These are phyloP conservation scores for Aspergillus calidoustus DNA, from an alignment of 2,329 filamentous ascomycete species.

Conservation along the genomic window DNA sequence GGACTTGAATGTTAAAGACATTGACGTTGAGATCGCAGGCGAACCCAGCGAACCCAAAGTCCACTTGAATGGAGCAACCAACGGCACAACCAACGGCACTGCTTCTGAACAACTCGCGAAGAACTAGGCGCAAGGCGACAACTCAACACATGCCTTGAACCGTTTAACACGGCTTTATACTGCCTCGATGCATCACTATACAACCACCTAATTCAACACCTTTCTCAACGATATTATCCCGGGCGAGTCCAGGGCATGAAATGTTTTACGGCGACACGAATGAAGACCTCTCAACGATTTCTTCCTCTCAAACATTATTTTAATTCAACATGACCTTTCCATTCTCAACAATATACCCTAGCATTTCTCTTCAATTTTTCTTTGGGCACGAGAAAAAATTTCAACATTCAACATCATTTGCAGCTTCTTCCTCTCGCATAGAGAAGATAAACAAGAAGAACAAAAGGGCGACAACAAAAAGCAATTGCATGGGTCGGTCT, in stretches of 20 bases:
- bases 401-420: constrained; percentile 27
- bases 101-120: constrained; percentile 23
- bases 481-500: constrained; percentile 14
- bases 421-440: constrained; percentile 12
- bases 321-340: constrained; percentile 42
- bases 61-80: constrained; percentile 28
- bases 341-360: constrained; percentile 41
- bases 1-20: constrained; percentile 59
- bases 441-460: constrained; percentile 6
- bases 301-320: constrained; percentile 42
- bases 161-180: constrained; percentile 16
- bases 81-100: constrained; percentile 21
- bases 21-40: constrained; percentile 37
- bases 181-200: constrained; percentile 18
- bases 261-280: constrained; percentile 46
- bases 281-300: constrained; percentile 49
- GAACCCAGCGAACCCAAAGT: constrained; percentile 26
- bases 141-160: constrained; percentile 13
- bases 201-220: constrained; percentile 41
- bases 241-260: constrained; percentile 21
- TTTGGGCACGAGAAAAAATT: constrained; percentile 21
- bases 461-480: neutral
- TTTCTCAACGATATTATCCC: constrained; percentile 42
- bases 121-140: constrained; percentile 27
- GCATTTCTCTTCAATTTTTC: constrained; percentile 27